phyloP scores from a whole-genome alignment of 805 yeast species.

The Yarrowia divulgata region DNA sequence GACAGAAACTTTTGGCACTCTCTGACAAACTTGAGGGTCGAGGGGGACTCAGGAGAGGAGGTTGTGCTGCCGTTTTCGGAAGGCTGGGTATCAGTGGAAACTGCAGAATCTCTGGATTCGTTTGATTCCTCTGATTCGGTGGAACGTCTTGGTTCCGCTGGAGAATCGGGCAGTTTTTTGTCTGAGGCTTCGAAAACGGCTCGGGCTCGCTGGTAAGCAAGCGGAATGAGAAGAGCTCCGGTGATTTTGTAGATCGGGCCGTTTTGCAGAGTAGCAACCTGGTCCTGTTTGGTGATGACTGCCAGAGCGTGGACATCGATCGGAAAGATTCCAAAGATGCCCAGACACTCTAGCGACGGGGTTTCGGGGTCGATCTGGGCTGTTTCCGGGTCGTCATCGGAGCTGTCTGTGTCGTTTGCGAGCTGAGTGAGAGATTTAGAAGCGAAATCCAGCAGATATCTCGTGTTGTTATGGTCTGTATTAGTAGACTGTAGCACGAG shows the following conservation, averaged over 20 bases:
- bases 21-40: conserved; percentile 1
- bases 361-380: background rate
- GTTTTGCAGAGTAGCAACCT: conserved; percentile 9
- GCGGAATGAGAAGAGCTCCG: conserved; percentile 11
- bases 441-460: conserved; percentile 12
- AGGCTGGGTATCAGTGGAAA: background rate
- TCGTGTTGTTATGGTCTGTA: background rate
- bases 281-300: conserved; percentile 16
- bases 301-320: conserved; percentile 30
- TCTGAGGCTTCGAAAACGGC: background rate
- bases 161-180: background rate
- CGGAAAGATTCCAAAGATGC: conserved; percentile 28
- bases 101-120: background rate
- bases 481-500: conserved; percentile 13
- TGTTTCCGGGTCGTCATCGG: background rate
- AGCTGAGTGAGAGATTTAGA: conserved; percentile 3
- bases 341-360: conserved; percentile 4
- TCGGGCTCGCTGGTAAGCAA: conserved; percentile 12
- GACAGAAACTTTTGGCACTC: conserved; percentile 16
- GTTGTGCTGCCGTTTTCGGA: background rate
- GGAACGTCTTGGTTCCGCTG: background rate
- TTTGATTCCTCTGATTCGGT: background rate
- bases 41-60: background rate
- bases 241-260: conserved; percentile 22
- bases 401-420: background rate